Conservation (phyloP, 1,284 basidiomycete species). For the Paramarasmius palmivorus region DNA sequence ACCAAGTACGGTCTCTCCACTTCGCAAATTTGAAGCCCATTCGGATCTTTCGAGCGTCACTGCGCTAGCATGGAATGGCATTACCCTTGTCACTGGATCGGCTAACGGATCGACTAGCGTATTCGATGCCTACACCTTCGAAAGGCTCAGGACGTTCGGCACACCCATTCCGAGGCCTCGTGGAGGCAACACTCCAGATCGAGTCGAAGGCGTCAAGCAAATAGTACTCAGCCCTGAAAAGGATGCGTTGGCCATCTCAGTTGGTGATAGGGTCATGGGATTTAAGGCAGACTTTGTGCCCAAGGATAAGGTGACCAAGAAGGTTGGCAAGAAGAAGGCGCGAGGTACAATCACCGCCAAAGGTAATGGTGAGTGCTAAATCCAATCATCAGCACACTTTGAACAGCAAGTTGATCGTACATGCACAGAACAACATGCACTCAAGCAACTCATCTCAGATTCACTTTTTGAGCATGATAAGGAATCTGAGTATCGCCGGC, state of each 20-base stretch:
- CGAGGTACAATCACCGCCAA: constrained; percentile 39
- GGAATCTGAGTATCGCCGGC: constrained; percentile 40
- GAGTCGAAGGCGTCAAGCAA: constrained; percentile 51
- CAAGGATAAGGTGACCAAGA: constrained; percentile 31
- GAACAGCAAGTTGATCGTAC: constrained; percentile 16
- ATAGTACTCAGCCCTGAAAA: constrained; percentile 59
- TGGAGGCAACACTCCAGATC: constrained; percentile 16
- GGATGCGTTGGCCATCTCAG: constrained; percentile 62
- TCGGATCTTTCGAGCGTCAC: constrained; percentile 57
- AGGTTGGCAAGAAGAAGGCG: constrained; percentile 35
- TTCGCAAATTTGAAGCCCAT: constrained; percentile 58
- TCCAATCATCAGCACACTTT: constrained; percentile 6
- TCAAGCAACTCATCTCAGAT: constrained; percentile 66
- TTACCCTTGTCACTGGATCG: constrained; percentile 64
- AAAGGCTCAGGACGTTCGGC: constrained; percentile 53
- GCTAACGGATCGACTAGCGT: constrained; percentile 61
- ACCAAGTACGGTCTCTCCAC: constrained; percentile 28
- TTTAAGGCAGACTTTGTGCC: constrained; percentile 64
- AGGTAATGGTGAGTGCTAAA: constrained; percentile 48
- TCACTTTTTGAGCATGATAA: constrained; percentile 53
- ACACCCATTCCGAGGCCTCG: constrained; percentile 42
- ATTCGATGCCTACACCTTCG: constrained; percentile 69
- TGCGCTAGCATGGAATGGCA: constrained; percentile 59
- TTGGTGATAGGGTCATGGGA: constrained; percentile 65
- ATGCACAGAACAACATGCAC: constrained; percentile 59